A percentile compares a stretch with the other conserved stretches of the same genome.
These are phyloP conservation scores for Leonotis leonurus DNA, from an alignment of 257 asterid species.

Conservation along the genomic window DNA sequence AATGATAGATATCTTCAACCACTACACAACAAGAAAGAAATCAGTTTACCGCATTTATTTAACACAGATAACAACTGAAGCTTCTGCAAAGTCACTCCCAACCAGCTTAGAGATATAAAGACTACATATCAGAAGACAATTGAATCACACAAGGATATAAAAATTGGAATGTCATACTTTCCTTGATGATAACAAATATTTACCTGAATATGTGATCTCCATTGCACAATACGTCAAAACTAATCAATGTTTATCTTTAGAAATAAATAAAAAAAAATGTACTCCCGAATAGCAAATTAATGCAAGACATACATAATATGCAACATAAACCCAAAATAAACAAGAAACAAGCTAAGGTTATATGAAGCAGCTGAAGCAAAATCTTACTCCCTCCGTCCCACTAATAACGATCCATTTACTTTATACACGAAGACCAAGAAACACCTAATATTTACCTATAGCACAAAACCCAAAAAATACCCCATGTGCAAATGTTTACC, in stretches of 20 bases:
- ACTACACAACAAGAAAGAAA: background rate
- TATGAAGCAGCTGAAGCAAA: background rate
- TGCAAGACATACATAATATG: background rate
- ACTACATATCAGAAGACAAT: background rate
- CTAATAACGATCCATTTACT: too few species aligned
- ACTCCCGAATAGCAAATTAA: background rate
- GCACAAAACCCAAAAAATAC: too few species aligned
- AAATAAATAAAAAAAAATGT: background rate
- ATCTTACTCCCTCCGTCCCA: too few species aligned
- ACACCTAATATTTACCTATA: too few species aligned
- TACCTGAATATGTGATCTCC: background rate
- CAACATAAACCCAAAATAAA: background rate
- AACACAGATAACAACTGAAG: background rate
- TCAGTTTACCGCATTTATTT: background rate
- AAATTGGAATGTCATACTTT: background rate
- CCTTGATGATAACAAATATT: background rate
- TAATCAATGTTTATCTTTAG: background rate
- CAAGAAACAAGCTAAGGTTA: background rate
- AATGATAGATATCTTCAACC: slow-evolving; percentile 7
- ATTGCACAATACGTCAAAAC: background rate
- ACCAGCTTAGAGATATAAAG: too few species aligned
- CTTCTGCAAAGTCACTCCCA: too few species aligned
- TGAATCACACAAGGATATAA: too few species aligned
- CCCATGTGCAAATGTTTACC: too few species aligned
- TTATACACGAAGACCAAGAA: too few species aligned